Evolutionary conservation across 352 stramenopile genomes (phyloP).

Genomic region (Aphanomyces cochlioides): DNA sequence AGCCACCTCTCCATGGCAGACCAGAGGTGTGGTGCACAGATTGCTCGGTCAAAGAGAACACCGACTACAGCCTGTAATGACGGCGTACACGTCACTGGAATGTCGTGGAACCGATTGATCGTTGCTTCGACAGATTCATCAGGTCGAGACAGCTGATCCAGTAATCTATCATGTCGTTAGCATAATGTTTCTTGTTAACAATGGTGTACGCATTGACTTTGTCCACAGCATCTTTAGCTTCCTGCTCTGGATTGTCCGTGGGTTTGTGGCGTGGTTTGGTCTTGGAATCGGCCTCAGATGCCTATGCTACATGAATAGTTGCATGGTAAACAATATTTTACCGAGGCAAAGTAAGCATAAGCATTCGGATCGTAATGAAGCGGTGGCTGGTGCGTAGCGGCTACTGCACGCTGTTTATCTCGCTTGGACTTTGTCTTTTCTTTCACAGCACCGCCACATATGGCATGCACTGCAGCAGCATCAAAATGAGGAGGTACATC

Average conservation of each 20-base stretch:
- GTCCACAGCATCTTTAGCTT: constrained; percentile 15
- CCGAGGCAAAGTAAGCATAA: constrained; percentile 54
- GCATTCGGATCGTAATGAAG: constrained; percentile 68
- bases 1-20: constrained; percentile 23
- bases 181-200: constrained; percentile 29
- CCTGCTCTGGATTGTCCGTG: constrained; percentile 41
- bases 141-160: constrained; percentile 51
- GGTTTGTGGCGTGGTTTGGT: constrained; percentile 53
- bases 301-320: background rate
- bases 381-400: constrained; percentile 35
- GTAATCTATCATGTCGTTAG: constrained; percentile 29
- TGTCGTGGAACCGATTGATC: constrained; percentile 52
- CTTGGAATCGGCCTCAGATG: constrained; percentile 16
- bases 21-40: constrained; percentile 55
- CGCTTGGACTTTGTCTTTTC: constrained; percentile 47
- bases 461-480: constrained; percentile 57
- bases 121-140: constrained; percentile 39
- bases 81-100: constrained; percentile 63
- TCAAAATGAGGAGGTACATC: constrained; percentile 62
- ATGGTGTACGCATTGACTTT: constrained; percentile 23
- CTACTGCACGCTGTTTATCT: constrained; percentile 40
- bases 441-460: constrained; percentile 43
- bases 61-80: constrained; percentile 67
- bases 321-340: too few species aligned
- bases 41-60: constrained; percentile 67